phyloP scores from a whole-genome alignment of 352 stramenopile genomes.

The Pythium inflatum region DNA sequence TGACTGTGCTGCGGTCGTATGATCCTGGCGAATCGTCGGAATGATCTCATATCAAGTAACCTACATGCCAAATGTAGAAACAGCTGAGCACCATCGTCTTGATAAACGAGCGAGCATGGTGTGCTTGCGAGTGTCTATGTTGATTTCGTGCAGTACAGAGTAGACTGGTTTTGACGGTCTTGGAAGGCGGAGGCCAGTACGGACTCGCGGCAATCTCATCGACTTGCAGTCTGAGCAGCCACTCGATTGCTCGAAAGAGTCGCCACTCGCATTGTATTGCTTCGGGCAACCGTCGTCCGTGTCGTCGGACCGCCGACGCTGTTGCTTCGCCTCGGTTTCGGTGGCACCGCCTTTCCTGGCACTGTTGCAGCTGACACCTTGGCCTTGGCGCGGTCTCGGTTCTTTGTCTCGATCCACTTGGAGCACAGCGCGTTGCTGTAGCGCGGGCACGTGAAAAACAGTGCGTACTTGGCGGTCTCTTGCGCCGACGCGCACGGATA shows the following conservation, averaged over 20 bases:
- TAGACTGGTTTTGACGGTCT: no score
- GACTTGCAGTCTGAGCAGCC: background rate
- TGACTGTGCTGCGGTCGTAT: no score
- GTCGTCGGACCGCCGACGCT: background rate
- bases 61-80: no score
- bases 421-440: slow-evolving; percentile 64
- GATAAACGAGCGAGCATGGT: no score
- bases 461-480: slow-evolving; percentile 37
- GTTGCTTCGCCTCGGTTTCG: slow-evolving; percentile 19
- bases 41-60: no score
- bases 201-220: no score
- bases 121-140: no score
- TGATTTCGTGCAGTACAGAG: no score
- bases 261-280: background rate
- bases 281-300: background rate
- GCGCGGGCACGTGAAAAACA: slow-evolving; percentile 64
- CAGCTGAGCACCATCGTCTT: no score
- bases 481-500: slow-evolving; percentile 43
- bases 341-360: background rate
- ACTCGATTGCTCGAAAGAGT: background rate
- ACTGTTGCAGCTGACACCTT: background rate
- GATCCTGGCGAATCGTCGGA: no score
- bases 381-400: slow-evolving; percentile 3
- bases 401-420: slow-evolving; percentile 63
- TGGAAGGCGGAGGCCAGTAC: no score